Base-by-base conservation (phyloP, 306 rosid genomes). In the Trifolium fragiferum region DNA sequence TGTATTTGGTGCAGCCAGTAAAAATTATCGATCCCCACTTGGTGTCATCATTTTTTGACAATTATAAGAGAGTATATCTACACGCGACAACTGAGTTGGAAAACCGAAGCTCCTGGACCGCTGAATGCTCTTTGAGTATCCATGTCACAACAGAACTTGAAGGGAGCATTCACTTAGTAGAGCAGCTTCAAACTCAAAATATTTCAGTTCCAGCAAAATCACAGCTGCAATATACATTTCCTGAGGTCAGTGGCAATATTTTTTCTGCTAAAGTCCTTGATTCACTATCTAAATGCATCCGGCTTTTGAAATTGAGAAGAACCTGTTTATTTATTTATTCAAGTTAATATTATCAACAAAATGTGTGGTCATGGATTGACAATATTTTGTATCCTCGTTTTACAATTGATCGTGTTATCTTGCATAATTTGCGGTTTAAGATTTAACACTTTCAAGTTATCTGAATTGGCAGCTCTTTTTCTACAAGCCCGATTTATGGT, bases 401-500 rank as follows among this genome's bases (percentile, higher is more conserved):
- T 75, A 44, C 67, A 59, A 54, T 47, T 63, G 61, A 58, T 66
- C 62, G 59, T 10, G 47, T 66, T 82, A 25, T 49, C 21, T 55
- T 76, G 58, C 57, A 37, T 83, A 38, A 33, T 51, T 62, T 63
- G 59, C 5, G 33, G 33, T 30, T 51, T 79, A 73, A 23, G 70
- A 62, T 19, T 73, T 33, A 58, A 10, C 43, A 44, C 71, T 44
- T 61, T 85, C 21, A 75, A 76, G 73, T 72, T 62, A 30, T 85
- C 23, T 78, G 67, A 68, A 67, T 69, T 82, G 77, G 82, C 94
- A 93, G 98, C 94, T 93, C 66, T 93, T 83, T 81, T 91, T 93
- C 86, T 89, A 91, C 88, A 93, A 91, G 85, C 98, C 98, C 15
- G 80, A 93, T 84, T 86, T 93, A 76, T 93, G 98, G 98, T 93